Evolutionary conservation across 2,329 filamentous ascomycete genomes (phyloP).

Genomic region (Plenodomus lindquistii): DNA sequence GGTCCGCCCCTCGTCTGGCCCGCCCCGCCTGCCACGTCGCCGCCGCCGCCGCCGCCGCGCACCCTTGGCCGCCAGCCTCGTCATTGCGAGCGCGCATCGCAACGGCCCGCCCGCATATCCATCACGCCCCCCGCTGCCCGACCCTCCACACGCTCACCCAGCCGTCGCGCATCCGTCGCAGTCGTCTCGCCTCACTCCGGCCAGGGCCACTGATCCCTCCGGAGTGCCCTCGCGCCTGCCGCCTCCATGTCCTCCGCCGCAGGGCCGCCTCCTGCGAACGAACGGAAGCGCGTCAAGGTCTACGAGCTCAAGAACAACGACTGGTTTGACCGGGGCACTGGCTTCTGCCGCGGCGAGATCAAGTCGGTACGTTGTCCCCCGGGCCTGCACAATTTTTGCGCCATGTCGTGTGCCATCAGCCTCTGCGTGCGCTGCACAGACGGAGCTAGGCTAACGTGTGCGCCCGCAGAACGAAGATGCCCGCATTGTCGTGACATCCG

Average conservation of each 20-base stretch:
- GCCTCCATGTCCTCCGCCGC: slow-evolving; percentile 14
- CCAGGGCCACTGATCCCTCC: slow-evolving; percentile 14
- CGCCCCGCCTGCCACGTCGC: not conserved
- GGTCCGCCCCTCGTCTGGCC: not conserved
- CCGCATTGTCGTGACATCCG: slow-evolving; percentile 86
- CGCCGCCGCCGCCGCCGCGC: not conserved
- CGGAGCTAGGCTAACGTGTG: slow-evolving; percentile 44
- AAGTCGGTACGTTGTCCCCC: not conserved
- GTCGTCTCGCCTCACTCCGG: slow-evolving; percentile 36
- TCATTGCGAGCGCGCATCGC: not conserved
- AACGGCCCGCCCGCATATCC: slow-evolving; percentile 4
- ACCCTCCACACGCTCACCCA: not conserved
- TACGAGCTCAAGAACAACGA: slow-evolving; percentile 98
- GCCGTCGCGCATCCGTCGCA: slow-evolving; percentile 25
- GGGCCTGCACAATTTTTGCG: slow-evolving; percentile 2
- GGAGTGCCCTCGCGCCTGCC: slow-evolving; percentile 23
- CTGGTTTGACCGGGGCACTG: slow-evolving; percentile 97
- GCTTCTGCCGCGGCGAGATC: slow-evolving; percentile 77
- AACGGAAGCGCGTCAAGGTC: slow-evolving; percentile 82
- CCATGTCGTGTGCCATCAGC: slow-evolving; percentile 15
- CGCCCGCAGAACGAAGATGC: slow-evolving; percentile 74
- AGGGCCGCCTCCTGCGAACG: slow-evolving; percentile 51
- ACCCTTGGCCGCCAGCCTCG: not conserved
- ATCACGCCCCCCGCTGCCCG: slow-evolving; percentile 17
- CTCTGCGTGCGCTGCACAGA: slow-evolving; percentile 4